phyloP scores from a whole-genome alignment of 2,329 filamentous ascomycete genomes.

The Myrmaecium sp. region DNA sequence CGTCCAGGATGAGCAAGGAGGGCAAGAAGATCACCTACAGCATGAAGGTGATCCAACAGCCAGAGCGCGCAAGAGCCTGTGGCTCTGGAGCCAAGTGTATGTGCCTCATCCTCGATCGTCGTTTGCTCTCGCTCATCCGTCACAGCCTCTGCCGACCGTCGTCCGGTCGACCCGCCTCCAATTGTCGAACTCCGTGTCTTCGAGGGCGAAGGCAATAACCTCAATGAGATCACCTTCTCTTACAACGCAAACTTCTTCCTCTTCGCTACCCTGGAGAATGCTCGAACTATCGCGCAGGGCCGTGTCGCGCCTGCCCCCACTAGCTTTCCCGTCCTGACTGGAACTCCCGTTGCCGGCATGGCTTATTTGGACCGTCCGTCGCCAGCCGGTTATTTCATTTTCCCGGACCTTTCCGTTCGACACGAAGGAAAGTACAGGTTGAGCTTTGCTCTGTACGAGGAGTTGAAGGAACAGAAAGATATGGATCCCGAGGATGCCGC shows the following conservation, averaged over 20 bases:
- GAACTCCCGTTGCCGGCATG: slow-evolving; percentile 88
- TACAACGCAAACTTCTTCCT: slow-evolving; percentile 98
- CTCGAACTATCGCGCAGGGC: slow-evolving; percentile 49
- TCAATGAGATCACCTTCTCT: slow-evolving; percentile 55
- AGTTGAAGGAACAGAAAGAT: slow-evolving; percentile 73
- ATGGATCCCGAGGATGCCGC: slow-evolving; percentile 39
- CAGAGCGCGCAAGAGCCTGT: slow-evolving; percentile 83
- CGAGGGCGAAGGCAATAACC: slow-evolving; percentile 40
- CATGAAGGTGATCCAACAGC: slow-evolving; percentile 80
- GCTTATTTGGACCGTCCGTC: slow-evolving; percentile 80
- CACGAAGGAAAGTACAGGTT: slow-evolving; percentile 90
- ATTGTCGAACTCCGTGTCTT: slow-evolving; percentile 83
- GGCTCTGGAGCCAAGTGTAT: slow-evolving; percentile 89
- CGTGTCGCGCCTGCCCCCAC: slow-evolving; percentile 46
- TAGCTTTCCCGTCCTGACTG: slow-evolving; percentile 72
- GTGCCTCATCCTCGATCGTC: slow-evolving; percentile 13
- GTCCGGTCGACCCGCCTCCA: slow-evolving; percentile 84
- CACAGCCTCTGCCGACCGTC: slow-evolving; percentile 68
- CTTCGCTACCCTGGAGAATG: slow-evolving; percentile 54
- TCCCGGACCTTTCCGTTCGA: slow-evolving; percentile 87
- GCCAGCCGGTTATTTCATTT: slow-evolving; percentile 82
- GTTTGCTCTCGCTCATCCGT: slow-evolving; percentile 4
- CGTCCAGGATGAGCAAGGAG: slow-evolving; percentile 48
- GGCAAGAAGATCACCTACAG: slow-evolving; percentile 66
- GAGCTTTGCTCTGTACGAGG: slow-evolving; percentile 84